Evolutionary conservation across 768 basidiomycete species (phyloP).

Genomic region (Mrakia blollopis): DNA sequence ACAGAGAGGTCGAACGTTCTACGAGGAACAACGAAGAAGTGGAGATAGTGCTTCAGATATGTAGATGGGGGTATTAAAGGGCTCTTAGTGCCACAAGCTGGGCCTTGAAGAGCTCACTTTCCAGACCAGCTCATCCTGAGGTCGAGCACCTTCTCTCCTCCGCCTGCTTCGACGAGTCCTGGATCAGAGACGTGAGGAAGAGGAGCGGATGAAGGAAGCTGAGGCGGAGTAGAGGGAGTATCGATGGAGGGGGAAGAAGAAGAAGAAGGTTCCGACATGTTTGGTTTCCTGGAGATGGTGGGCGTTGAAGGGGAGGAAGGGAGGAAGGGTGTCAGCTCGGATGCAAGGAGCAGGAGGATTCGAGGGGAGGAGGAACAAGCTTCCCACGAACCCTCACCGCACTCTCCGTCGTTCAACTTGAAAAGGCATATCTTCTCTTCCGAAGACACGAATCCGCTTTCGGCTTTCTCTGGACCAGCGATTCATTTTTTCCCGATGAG

Average conservation of each 20-base stretch:
- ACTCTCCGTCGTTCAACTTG: too few species aligned
- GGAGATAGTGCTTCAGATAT: background rate
- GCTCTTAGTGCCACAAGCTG: background rate
- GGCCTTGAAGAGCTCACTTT: background rate
- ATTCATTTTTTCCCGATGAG: background rate
- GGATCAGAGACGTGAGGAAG: slow-evolving; percentile 5
- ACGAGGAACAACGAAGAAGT: background rate
- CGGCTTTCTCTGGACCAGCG: too few species aligned
- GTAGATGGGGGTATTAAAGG: too few species aligned
- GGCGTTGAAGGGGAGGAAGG: background rate
- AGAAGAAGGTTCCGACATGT: background rate
- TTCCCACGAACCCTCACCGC: too few species aligned
- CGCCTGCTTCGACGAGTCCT: background rate
- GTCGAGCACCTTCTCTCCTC: background rate
- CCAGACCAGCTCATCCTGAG: slow-evolving; percentile 19
- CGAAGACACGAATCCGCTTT: too few species aligned
- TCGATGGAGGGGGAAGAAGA: background rate
- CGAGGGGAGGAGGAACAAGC: too few species aligned
- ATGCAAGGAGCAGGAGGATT: too few species aligned
- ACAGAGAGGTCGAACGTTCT: slow-evolving; percentile 15
- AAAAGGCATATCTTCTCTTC: too few species aligned
- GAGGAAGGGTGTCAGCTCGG: background rate
- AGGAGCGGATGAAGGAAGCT: slow-evolving; percentile 2
- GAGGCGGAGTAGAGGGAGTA: background rate
- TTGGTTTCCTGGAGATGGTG: background rate